Conservation (phyloP, 805 yeast genomes). For the Candida dajiaensis region DNA sequence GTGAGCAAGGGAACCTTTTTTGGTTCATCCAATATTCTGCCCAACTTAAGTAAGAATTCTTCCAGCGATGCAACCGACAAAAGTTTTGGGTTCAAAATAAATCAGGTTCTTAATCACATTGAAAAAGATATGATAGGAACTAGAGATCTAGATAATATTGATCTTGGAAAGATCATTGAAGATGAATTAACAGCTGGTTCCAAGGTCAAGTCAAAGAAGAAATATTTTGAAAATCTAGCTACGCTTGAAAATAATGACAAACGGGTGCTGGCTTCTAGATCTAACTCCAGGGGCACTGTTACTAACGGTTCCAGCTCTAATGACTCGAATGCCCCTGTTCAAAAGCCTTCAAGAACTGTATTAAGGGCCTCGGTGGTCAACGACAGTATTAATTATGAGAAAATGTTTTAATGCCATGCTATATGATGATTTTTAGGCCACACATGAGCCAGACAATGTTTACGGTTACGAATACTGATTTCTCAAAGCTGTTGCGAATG, state of each 20-base stretch:
- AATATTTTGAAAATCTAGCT: slow-evolving; percentile 14
- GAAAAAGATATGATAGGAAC: neutral
- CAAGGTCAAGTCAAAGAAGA: slow-evolving; percentile 11
- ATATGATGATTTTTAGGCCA: too few relatives aligned
- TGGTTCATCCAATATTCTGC: neutral
- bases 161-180: neutral
- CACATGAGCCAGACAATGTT: neutral
- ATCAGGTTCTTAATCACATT: slow-evolving; percentile 9
- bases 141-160: slow-evolving; percentile 2
- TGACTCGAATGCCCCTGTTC: neutral
- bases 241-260: neutral
- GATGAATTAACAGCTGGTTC: neutral
- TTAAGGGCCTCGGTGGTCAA: slow-evolving; percentile 17
- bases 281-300: neutral
- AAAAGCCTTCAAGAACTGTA: slow-evolving; percentile 17
- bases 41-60: neutral
- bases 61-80: neutral
- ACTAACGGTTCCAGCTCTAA: neutral
- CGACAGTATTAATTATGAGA: slow-evolving; percentile 18
- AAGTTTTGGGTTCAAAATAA: neutral
- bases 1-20: neutral
- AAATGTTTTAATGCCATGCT: slow-evolving; percentile 7
- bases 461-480: neutral
- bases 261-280: neutral
- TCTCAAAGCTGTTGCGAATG: too few relatives aligned